These are phyloP conservation scores for Acephala macrosclerotiorum DNA, from an alignment of 2,329 filamentous ascomycete species.

Conservation along the genomic window DNA sequence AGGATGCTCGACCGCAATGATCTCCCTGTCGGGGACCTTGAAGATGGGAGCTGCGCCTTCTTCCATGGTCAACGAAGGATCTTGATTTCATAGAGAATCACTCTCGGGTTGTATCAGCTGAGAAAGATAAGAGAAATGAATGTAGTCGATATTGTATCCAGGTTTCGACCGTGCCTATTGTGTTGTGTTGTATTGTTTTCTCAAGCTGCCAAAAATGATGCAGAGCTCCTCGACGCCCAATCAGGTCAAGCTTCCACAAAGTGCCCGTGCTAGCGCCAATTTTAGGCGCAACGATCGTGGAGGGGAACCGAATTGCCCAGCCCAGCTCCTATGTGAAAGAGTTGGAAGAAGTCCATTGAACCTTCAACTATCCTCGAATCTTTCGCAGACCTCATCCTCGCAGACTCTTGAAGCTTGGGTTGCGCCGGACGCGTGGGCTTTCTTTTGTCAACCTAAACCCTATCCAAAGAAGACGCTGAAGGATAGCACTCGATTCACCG, in stretches of 20 bases:
- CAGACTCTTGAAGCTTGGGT: constrained; percentile 16
- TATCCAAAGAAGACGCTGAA: constrained; percentile 21
- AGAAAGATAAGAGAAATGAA: neutral
- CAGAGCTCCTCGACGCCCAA: neutral
- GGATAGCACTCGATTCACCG: constrained; percentile 31
- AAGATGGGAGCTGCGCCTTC: constrained; percentile 41
- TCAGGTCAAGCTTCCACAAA: neutral
- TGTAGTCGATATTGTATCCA: neutral
- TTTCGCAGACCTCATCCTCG: constrained; percentile 9
- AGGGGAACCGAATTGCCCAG: constrained; percentile 16
- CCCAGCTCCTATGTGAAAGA: constrained; percentile 9
- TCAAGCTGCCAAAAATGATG: neutral
- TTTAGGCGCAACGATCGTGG: constrained; percentile 18
- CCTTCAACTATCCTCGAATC: constrained; percentile 16
- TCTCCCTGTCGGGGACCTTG: constrained; percentile 56
- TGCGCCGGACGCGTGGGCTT: constrained; percentile 32
- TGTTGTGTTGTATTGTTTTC: no score
- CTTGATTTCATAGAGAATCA: neutral
- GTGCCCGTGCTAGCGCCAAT: constrained; percentile 11
- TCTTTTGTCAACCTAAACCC: constrained; percentile 12
- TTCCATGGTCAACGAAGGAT: neutral
- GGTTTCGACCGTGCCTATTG: no score
- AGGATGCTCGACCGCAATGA: constrained; percentile 72
- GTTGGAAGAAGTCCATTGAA: constrained; percentile 25
- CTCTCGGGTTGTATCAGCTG: neutral